Evolutionary conservation across 441 rosid genomes (phyloP).

Genomic region (Pelargonium fulgidum): DNA sequence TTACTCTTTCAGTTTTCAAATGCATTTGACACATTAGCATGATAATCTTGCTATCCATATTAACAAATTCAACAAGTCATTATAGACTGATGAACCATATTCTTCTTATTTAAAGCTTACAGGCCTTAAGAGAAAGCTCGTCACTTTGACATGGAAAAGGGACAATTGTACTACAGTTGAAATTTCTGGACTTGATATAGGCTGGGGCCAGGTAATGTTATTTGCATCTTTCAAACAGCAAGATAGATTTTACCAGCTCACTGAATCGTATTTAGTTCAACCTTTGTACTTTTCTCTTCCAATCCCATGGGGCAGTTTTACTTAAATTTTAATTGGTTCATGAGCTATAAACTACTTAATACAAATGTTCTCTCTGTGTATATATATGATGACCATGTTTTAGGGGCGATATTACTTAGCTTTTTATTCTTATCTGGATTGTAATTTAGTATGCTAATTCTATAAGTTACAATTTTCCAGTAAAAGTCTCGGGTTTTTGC

Average conservation of each 20-base stretch:
- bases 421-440: neutral
- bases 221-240: neutral
- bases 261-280: too few relatives aligned
- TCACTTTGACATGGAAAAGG: constrained; percentile 54
- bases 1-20: neutral
- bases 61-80: neutral
- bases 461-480: neutral
- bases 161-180: constrained; percentile 53
- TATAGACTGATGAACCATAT: neutral
- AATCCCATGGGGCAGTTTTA: neutral
- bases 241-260: neutral
- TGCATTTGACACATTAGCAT: neutral
- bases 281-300: too few relatives aligned
- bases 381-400: neutral
- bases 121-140: constrained; percentile 56
- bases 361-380: neutral
- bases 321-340: neutral
- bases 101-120: constrained; percentile 52
- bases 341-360: neutral
- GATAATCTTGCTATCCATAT: neutral
- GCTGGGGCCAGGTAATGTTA: constrained; percentile 91
- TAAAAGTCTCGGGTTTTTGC: neutral
- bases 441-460: neutral
- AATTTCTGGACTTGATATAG: constrained; percentile 93
- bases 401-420: neutral